Evolutionary conservation across 495 filamentous ascomycete species (phyloP).

Genomic region (Penicillium cataractarum): DNA sequence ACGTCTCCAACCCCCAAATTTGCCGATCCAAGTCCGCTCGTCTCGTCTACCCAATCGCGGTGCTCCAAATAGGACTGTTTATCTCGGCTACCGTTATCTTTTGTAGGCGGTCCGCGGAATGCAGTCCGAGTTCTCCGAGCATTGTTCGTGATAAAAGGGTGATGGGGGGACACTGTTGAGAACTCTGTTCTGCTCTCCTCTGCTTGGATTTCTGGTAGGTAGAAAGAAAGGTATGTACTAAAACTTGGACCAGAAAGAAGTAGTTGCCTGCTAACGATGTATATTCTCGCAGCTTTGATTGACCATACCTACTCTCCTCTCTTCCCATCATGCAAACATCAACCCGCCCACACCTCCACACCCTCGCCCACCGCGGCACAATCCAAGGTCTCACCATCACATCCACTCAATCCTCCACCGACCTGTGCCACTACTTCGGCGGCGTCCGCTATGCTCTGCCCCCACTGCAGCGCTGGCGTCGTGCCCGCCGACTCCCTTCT

Average conservation of each 20-base stretch:
- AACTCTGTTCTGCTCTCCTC: background rate
- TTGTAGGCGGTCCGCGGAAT: slow-evolving; percentile 15
- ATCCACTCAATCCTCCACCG: slow-evolving; percentile 16
- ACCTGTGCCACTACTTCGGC: slow-evolving; percentile 48
- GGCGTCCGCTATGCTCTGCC: slow-evolving; percentile 48
- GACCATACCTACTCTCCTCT: no score
- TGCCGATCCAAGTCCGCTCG: slow-evolving; percentile 23
- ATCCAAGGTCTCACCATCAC: slow-evolving; percentile 42
- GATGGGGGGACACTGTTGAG: background rate
- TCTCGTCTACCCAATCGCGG: slow-evolving; percentile 27
- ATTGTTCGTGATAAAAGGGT: slow-evolving; percentile 13
- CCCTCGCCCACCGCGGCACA: slow-evolving; percentile 39
- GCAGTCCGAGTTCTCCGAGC: background rate
- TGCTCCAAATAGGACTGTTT: slow-evolving; percentile 5
- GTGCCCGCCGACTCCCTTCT: slow-evolving; percentile 34
- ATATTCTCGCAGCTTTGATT: background rate
- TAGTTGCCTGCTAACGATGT: background rate
- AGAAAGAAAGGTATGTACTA: no score
- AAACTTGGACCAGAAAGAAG: no score
- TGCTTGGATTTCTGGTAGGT: background rate
- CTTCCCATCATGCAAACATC: slow-evolving; percentile 29
- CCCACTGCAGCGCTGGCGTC: slow-evolving; percentile 42
- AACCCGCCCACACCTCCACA: slow-evolving; percentile 30
- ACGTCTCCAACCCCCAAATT: slow-evolving; percentile 10
- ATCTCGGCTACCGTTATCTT: slow-evolving; percentile 29